phyloP scores from a whole-genome alignment of 202 grass and related monocot genomes.

The Tripidium arundinaceum region DNA sequence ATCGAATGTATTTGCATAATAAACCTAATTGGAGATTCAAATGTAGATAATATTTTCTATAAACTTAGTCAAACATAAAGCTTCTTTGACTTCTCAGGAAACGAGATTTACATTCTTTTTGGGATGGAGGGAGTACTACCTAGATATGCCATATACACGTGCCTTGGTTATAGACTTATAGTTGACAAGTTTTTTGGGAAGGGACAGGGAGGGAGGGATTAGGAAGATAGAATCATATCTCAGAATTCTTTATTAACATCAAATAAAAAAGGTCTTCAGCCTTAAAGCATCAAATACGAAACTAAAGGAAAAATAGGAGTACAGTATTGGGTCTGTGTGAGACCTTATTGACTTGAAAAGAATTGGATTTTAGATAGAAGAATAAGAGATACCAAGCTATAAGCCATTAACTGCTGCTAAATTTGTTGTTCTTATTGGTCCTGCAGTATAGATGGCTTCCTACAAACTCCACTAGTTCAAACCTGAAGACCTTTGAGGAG shows the following conservation, averaged over 20 bases:
- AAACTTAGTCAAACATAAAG: too few species aligned
- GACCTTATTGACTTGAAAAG: not conserved
- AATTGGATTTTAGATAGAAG: not conserved
- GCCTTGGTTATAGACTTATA: not conserved
- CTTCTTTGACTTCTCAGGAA: too few species aligned
- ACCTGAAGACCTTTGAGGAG: slow-evolving; percentile 73
- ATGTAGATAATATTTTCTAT: too few species aligned
- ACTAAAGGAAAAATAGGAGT: not conserved
- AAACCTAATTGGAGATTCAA: too few species aligned
- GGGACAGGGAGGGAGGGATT: too few species aligned
- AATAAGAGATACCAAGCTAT: not conserved
- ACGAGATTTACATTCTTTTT: too few species aligned
- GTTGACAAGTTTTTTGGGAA: not conserved
- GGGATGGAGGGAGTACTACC: too few species aligned
- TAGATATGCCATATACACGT: not conserved
- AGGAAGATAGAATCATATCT: not conserved
- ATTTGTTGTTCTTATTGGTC: slow-evolving; percentile 28
- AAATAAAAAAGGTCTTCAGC: not conserved
- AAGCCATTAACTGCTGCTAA: slow-evolving; percentile 6
- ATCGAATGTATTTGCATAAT: too few species aligned
- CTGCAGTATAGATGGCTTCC: slow-evolving; percentile 98
- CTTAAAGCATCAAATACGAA: not conserved
- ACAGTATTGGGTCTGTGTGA: not conserved
- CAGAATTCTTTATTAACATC: not conserved
- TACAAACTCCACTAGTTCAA: slow-evolving; percentile 58